Base-by-base conservation (phyloP, 768 basidiomycete genomes). In the Phylloporus sp. region DNA sequence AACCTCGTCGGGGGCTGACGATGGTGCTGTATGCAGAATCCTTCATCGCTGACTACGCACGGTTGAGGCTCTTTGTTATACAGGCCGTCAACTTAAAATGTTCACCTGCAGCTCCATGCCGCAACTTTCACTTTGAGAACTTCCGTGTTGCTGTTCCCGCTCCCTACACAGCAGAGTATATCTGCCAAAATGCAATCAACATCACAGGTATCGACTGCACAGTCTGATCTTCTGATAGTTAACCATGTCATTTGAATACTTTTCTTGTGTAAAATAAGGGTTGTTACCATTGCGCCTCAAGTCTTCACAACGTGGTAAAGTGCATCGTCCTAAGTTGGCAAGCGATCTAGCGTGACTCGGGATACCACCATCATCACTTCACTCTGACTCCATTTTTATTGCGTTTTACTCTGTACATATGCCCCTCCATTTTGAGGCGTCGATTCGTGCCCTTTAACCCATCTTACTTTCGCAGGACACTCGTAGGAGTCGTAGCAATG, bases 401-500 rank as follows among this genome's bases (percentile, higher is more conserved):
- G 39, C 24, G 23, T 41, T 26, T 26, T 26, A 24, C 16, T 26
- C 39, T 24, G 23, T 41, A 26, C 39, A 55, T 58, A 66, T 60
- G 54, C 52, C 20, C 10, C 36, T 39, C 51, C 20, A 18, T 27
- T n/a, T 12, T 36, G 24, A 18, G 47, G 27, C 53, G 16, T 16
- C 8, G 5, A 8, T 44, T 46, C 41, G 15, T 22, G 18, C 8
- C 49, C 39, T 47, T 51, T 58, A 45, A 61, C 49, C 28, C 20
- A 2, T 34, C 41, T 23, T 16, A 20, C 15, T 41, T 48, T 41
- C 24, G 22, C 54, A 50, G 47, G 47, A 9, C 42, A 36, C 39
- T 18, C 10, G 24, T 54, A 5, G 32, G 45, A 7, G 72, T 18
- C 10, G 24, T 54, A 5, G 32, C 47, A 7, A 72, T 69, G 68